Evolutionary conservation across 306 rosid genomes (phyloP), one percentile per base, ranked within the genome.

Genomic region (Oemleria cerasiformis): DNA sequence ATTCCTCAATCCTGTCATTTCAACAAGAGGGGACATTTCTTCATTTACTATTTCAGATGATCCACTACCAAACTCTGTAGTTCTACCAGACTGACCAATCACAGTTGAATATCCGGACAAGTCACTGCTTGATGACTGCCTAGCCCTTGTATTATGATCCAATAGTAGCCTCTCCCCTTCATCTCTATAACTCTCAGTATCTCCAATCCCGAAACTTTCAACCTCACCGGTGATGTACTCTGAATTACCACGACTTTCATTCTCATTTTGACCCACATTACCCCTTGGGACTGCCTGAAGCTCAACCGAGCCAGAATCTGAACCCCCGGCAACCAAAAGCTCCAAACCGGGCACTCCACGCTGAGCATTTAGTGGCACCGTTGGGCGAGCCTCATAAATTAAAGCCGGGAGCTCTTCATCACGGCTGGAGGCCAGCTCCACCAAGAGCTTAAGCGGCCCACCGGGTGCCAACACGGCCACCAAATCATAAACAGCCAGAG

Each of bases 391-490:
- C 81, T 93, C 98, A 10, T 93, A 93, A 0, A 93, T 79, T 36
- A 93, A 67, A 14, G 98, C 98, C 2, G 98, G 98, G 40, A 93
- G 92, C 80, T 93, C 97, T 74, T 93, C 98, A 23, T 90, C 85
- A 30, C 98, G 80, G 74, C 72, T 84, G 0, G 98, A 93, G 6
- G 97, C 98, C 79, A 93, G 74, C 47, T 93, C 98, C 8, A 93
- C 98, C 72, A 93, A 64, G 20, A 93, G 78, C 83, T 93, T 93
- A 51, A 93, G 86, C 6, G 98, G 98, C 1, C 98, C 98, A 5
- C 96, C 97, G 13, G 98, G 98, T 2, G 98, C 96, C 74, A 93
- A 77, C 58, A 93, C 98, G 12, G 98, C 98, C 55, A 82, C 97
- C 67, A 93, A 67, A 78, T 93, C 98, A 47, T 93, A 93, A 25